phyloP scores from a whole-genome alignment of 2,329 filamentous ascomycete species.

The Fulvia fulva region DNA sequence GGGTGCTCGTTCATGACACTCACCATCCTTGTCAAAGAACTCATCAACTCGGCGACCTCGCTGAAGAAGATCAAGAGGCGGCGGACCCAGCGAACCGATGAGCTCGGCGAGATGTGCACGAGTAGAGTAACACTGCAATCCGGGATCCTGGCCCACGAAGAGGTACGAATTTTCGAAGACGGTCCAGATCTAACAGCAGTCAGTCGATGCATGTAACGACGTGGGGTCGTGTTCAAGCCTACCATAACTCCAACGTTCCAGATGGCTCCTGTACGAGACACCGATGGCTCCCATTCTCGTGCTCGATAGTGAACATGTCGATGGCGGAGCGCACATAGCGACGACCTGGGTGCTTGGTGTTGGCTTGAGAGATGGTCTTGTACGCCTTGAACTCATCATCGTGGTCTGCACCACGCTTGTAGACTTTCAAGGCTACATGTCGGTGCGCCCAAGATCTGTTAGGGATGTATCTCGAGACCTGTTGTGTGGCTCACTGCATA shows the following conservation, averaged over 20 bases:
- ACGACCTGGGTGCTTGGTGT: background rate
- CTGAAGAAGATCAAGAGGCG: too few species aligned
- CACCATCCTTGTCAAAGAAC: too few species aligned
- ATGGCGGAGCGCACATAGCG: background rate
- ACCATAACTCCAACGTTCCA: background rate
- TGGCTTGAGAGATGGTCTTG: background rate
- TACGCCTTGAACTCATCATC: background rate
- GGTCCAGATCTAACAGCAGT: too few species aligned
- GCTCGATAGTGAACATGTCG: background rate
- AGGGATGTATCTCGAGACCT: background rate
- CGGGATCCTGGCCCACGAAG: too few species aligned
- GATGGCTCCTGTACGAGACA: constrained; percentile 4
- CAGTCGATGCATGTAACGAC: too few species aligned
- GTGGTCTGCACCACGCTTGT: background rate
- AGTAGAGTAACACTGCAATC: too few species aligned
- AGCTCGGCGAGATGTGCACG: too few species aligned
- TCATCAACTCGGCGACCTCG: too few species aligned
- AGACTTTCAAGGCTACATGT: background rate
- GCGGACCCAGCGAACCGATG: too few species aligned
- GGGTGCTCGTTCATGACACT: too few species aligned
- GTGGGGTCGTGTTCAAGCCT: too few species aligned
- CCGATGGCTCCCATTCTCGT: background rate
- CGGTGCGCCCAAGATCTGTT: background rate
- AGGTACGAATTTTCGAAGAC: too few species aligned
- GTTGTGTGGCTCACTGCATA: constrained; percentile 15